phyloP scores from a whole-genome alignment of 1,139 yeast genomes.

The Suzukiozyma palmioleophila region DNA sequence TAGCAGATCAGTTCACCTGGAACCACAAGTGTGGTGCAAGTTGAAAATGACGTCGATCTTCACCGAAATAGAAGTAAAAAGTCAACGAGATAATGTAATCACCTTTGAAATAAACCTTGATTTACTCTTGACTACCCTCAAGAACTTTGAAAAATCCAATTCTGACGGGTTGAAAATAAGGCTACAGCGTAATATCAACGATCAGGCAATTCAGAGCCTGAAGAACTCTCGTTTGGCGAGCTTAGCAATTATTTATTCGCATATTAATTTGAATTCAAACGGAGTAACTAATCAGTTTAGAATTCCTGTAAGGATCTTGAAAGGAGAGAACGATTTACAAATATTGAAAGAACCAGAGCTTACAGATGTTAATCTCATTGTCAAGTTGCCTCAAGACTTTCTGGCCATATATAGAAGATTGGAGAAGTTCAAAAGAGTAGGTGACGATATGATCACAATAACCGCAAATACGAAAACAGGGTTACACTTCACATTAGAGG shows the following conservation, averaged over 20 bases:
- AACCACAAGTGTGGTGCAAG: constrained; percentile 64
- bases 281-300: constrained; percentile 54
- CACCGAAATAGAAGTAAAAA: constrained; percentile 44
- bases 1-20: constrained; percentile 34
- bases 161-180: constrained; percentile 49
- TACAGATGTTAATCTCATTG: constrained; percentile 42
- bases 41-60: constrained; percentile 41
- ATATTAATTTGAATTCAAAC: constrained; percentile 26
- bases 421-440: constrained; percentile 49
- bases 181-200: constrained; percentile 43
- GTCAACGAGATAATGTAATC: constrained; percentile 44
- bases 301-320: constrained; percentile 53
- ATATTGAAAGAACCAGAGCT: constrained; percentile 46
- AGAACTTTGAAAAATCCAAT: constrained; percentile 50
- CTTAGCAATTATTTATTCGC: constrained; percentile 47
- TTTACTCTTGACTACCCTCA: constrained; percentile 48
- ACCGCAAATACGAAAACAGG: constrained; percentile 30
- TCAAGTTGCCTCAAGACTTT: constrained; percentile 48
- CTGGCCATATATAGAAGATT: constrained; percentile 46
- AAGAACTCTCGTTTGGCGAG: constrained; percentile 43
- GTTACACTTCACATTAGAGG: constrained; percentile 48
- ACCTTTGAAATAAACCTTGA: constrained; percentile 56
- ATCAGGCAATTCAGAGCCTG: constrained; percentile 21
- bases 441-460: constrained; percentile 30
- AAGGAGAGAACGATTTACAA: constrained; percentile 39